Conservation (phyloP, 23 red algal species). For the Cyanidium caldarium region DNA sequence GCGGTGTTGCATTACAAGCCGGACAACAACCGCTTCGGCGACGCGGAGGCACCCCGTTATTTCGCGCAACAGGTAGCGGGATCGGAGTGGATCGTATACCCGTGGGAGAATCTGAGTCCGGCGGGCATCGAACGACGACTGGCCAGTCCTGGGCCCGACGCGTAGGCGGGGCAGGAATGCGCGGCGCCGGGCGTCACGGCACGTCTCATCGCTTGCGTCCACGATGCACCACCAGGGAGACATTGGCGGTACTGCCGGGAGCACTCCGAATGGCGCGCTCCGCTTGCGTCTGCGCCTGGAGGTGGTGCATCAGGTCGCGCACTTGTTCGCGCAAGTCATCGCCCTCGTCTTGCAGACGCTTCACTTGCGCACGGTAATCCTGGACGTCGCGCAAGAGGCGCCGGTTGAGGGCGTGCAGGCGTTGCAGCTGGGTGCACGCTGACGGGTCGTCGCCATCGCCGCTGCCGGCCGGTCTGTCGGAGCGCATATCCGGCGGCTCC, state of each 20-base stretch:
- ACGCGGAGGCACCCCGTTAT: constrained; percentile 40
- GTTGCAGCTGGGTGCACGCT: not conserved
- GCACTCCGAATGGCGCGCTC: no score
- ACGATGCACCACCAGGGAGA: no score
- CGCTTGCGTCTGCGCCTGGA: no score
- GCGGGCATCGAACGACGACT: no score
- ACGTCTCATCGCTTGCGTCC: not conserved
- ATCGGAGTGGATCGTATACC: constrained; percentile 73
- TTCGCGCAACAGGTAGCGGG: constrained; percentile 23
- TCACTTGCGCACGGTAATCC: not conserved
- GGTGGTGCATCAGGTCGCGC: not conserved
- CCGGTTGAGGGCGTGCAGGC: not conserved
- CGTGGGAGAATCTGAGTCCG: constrained; percentile 47
- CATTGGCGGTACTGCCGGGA: no score
- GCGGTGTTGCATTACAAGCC: constrained; percentile 90
- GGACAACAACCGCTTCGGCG: constrained; percentile 15
- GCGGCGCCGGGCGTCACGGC: not conserved
- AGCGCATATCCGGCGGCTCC: no score
- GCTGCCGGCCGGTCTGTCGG: not conserved
- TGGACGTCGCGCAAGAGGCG: not conserved
- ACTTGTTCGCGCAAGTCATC: constrained; percentile 5
- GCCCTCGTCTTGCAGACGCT: not conserved
- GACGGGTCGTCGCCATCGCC: not conserved
- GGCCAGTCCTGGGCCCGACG: no score
- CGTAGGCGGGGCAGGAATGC: no score